A percentile compares a stretch with the other conserved stretches of the same genome.
These are phyloP conservation scores for Mycena kentingensis DNA, from an alignment of 768 basidiomycete species.

Conservation along the genomic window DNA sequence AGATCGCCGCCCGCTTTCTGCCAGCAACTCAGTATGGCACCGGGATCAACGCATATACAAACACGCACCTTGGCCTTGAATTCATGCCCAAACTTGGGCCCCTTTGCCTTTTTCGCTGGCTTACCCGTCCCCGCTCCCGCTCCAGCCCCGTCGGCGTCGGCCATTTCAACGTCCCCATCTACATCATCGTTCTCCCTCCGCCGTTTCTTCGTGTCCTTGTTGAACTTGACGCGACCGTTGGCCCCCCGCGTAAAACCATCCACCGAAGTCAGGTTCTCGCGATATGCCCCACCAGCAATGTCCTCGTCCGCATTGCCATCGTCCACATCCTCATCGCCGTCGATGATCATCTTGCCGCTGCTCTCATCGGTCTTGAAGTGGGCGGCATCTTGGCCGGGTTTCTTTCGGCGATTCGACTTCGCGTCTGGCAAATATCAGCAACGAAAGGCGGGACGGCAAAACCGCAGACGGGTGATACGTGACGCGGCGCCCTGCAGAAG, in stretches of 20 bases:
- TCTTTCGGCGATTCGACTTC: slow-evolving; percentile 55
- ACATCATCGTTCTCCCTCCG: slow-evolving; percentile 66
- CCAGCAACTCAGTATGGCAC: slow-evolving; percentile 14
- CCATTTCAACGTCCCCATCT: slow-evolving; percentile 74
- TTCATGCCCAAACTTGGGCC: slow-evolving; percentile 69
- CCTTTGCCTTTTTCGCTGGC: slow-evolving; percentile 45
- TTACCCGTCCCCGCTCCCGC: too few relatives aligned
- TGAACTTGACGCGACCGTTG: slow-evolving; percentile 88
- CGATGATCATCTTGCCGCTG: slow-evolving; percentile 80
- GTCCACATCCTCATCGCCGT: slow-evolving; percentile 54
- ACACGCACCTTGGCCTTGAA: slow-evolving; percentile 88
- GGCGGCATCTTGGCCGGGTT: slow-evolving; percentile 84
- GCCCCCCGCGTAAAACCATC: slow-evolving; percentile 89
- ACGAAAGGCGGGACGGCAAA: background rate
- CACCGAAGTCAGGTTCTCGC: slow-evolving; percentile 76
- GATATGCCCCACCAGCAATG: slow-evolving; percentile 78
- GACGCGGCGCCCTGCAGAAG: slow-evolving; percentile 79
- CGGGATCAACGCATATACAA: background rate
- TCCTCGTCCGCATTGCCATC: slow-evolving; percentile 46
- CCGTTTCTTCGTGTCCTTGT: slow-evolving; percentile 96
- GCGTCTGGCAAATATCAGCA: slow-evolving; percentile 36
- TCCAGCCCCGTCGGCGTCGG: slow-evolving; percentile 55
- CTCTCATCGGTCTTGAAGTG: slow-evolving; percentile 86
- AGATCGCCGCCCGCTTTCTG: slow-evolving; percentile 96
- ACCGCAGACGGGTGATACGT: slow-evolving; percentile 64